Conservation (phyloP, 2,329 filamentous ascomycete species). For the Thielaviopsis cerberus region DNA sequence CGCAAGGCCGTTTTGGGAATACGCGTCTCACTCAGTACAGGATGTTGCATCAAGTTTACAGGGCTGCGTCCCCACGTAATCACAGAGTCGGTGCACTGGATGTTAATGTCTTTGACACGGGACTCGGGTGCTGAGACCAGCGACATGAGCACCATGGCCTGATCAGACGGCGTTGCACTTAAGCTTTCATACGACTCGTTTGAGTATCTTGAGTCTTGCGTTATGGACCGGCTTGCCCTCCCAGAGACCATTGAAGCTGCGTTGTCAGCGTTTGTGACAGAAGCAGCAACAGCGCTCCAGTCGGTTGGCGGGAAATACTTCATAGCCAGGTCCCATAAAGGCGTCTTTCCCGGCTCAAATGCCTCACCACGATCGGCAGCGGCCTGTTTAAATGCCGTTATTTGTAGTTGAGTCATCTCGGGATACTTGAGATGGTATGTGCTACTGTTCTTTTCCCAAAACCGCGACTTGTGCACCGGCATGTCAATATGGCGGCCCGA, state of each 20-base stretch:
- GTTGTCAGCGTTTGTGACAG: neutral
- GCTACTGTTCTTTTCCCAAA: conserved; percentile 36
- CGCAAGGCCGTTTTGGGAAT: conserved; percentile 71
- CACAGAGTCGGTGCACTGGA: conserved; percentile 40
- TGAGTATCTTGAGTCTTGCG: neutral
- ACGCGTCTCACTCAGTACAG: conserved; percentile 42
- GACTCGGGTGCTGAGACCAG: conserved; percentile 50
- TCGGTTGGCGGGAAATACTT: conserved; percentile 34
- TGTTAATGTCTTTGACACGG: conserved; percentile 39
- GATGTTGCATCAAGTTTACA: conserved; percentile 50
- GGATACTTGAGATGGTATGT: conserved; percentile 46
- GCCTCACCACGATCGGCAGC: conserved; percentile 31
- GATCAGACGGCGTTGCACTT: neutral
- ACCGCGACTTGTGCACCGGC: conserved; percentile 35
- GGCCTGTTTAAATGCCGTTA: conserved; percentile 34
- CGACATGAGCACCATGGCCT: neutral
- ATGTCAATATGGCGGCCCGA: conserved; percentile 40
- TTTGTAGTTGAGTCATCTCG: conserved; percentile 43
- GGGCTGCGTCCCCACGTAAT: conserved; percentile 60
- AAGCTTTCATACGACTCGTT: neutral
- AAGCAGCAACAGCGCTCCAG: conserved; percentile 12
- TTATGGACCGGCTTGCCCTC: neutral
- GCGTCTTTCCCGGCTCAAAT: conserved; percentile 33
- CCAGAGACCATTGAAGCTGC: neutral
- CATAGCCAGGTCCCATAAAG: conserved; percentile 38